Conservation (phyloP, 495 filamentous ascomycete genomes). For the Penicillium canariense region DNA sequence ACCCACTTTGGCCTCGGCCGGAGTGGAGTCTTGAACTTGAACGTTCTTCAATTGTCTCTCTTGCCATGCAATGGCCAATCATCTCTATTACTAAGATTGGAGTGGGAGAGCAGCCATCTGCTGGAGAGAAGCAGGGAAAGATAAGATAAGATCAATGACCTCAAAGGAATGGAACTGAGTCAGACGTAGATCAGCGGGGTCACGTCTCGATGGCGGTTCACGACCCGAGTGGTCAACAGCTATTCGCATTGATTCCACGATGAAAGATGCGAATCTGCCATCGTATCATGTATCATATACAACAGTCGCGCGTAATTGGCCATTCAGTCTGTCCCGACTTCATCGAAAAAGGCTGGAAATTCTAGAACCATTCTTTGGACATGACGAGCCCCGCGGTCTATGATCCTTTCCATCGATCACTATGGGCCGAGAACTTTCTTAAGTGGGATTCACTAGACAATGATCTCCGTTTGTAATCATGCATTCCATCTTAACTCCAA, state of each 20-base stretch:
- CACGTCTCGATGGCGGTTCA: background rate
- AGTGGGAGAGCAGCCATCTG: too few species aligned
- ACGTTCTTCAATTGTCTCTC: background rate
- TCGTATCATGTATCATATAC: slow-evolving; percentile 13
- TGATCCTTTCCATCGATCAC: slow-evolving; percentile 7
- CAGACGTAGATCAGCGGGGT: too few species aligned
- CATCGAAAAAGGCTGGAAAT: slow-evolving; percentile 10
- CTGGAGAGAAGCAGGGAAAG: too few species aligned
- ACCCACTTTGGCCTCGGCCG: background rate
- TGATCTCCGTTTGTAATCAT: slow-evolving; percentile 15
- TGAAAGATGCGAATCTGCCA: background rate
- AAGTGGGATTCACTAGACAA: background rate
- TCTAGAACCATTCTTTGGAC: slow-evolving; percentile 14
- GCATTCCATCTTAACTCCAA: slow-evolving; percentile 17
- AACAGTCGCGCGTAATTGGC: slow-evolving; percentile 9
- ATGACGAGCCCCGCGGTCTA: slow-evolving; percentile 4
- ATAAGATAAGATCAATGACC: too few species aligned
- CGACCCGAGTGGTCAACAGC: background rate
- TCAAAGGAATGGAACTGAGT: too few species aligned
- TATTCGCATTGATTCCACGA: background rate
- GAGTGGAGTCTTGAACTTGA: background rate
- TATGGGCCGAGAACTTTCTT: slow-evolving; percentile 7
- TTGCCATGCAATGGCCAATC: background rate
- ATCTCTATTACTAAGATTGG: too few species aligned
- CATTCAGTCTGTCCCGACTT: slow-evolving; percentile 18